Evolutionary conservation across 169 alveolate species (phyloP), one percentile per base, ranked within the genome.

Genomic region (Plasmodium knowlesi): DNA sequence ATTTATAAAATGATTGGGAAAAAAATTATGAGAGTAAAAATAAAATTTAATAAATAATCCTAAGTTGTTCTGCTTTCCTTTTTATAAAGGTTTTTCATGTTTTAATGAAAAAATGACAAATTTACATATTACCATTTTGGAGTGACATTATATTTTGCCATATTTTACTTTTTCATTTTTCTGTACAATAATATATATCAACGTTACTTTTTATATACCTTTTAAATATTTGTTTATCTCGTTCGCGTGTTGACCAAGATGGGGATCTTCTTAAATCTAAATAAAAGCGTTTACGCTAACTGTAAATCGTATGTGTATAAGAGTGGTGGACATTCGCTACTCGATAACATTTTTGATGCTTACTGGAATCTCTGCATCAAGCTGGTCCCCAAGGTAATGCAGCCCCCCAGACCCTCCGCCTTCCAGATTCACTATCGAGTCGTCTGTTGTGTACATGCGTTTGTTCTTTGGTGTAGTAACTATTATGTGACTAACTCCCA

Each of bases 271-370:
- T 85, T 85, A 9, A 85, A 74, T 0, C 53, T 85, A 74, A 72
- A 85, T 67, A 85, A 85, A 74, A 74, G 79, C 76, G 93, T 76
- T 34, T 85, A 85, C 71, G 53, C 93, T n/a, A 85, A 85, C 61
- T 85, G 93, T 74, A 85, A 85, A 74, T 85, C 93, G 22, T 92
- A 92, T 39, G 92, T 78, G 5, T 92, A 92, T 57, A 92, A 92
- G 67, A 81, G 91, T 82, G 61, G 93, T 25, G 92, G 79, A 10
- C 81, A 79, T 57, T 76, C 95, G 19, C 22, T 82, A 25, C 73
- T 92, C 30, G 95, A 92, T 46, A 92, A 43, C 54, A 2, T 92
- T 19, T 84, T 82, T 71, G 86, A 92, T 57, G 88, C 85, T 1
- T 92, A 82, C 67, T 92, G 93, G 93, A 85, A 74, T 57, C 34